phyloP scores from a whole-genome alignment of 148 eudicot genomes.

The Camellia japonica region DNA sequence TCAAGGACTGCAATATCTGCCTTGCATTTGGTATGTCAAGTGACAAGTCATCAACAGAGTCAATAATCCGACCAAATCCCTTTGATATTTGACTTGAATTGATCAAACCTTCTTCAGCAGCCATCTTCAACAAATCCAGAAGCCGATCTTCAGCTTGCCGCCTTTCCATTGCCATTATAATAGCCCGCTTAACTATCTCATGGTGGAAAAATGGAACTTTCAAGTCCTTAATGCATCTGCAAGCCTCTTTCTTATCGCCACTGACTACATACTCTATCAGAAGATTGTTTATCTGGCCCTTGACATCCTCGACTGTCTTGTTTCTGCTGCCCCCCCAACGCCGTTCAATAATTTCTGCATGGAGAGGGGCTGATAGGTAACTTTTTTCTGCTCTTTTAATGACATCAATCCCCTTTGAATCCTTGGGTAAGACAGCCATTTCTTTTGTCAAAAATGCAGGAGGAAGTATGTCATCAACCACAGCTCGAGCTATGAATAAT shows the following conservation, averaged over 20 bases:
- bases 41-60: slow-evolving; percentile 49
- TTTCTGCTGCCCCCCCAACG: slow-evolving; percentile 55
- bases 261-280: slow-evolving; percentile 45
- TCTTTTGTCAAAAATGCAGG: slow-evolving; percentile 48
- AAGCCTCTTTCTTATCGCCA: slow-evolving; percentile 57
- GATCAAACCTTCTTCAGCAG: slow-evolving; percentile 50
- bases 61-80: slow-evolving; percentile 49
- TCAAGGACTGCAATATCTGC: slow-evolving; percentile 35
- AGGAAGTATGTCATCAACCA: slow-evolving; percentile 63
- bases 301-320: slow-evolving; percentile 50
- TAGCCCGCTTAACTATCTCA: slow-evolving; percentile 49
- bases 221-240: slow-evolving; percentile 51
- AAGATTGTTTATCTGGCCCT: slow-evolving; percentile 31
- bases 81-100: slow-evolving; percentile 63
- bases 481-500: slow-evolving; percentile 54
- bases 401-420: slow-evolving; percentile 48
- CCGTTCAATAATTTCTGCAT: slow-evolving; percentile 47
- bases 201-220: slow-evolving; percentile 62
- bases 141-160: slow-evolving; percentile 32
- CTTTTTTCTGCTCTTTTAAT: slow-evolving; percentile 42
- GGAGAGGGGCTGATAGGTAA: slow-evolving; percentile 51
- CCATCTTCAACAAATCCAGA: slow-evolving; percentile 37
- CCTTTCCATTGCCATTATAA: slow-evolving; percentile 58
- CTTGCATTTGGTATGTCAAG: slow-evolving; percentile 57
- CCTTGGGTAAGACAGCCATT: slow-evolving; percentile 23